Conservation (phyloP, 2,329 filamentous ascomycete genomes). For the Trichoderma sp. region DNA sequence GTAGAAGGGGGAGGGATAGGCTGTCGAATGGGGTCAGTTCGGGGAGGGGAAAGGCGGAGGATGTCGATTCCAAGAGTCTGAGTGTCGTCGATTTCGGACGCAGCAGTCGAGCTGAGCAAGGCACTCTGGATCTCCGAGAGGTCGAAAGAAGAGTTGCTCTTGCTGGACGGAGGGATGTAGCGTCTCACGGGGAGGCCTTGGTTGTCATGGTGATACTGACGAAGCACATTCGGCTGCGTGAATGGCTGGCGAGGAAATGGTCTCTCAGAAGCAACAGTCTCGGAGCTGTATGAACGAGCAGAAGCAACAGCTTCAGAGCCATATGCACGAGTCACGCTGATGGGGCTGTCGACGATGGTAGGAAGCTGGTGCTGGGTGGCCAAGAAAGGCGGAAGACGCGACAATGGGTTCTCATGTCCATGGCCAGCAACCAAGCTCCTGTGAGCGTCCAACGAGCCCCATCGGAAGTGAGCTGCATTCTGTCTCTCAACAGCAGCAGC, state of each 20-base stretch:
- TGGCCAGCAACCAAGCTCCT: background rate
- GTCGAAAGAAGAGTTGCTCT: background rate
- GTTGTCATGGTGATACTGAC: background rate
- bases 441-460: background rate
- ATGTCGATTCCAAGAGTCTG: constrained; percentile 12
- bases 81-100: background rate
- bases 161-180: background rate
- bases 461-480: background rate
- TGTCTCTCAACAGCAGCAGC: background rate
- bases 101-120: background rate
- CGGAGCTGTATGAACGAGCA: background rate
- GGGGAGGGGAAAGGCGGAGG: background rate
- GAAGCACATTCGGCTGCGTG: background rate
- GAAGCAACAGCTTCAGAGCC: background rate
- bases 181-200: background rate
- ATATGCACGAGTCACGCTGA: background rate
- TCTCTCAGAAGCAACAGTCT: background rate
- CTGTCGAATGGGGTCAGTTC: background rate
- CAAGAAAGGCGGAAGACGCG: background rate
- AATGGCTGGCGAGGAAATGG: background rate
- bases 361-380: background rate
- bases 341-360: background rate
- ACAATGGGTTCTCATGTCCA: background rate
- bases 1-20: background rate
- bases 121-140: background rate